Base-by-base conservation (phyloP, 2,329 filamentous ascomycete species). In the Paracorniculantispora psalliotae region DNA sequence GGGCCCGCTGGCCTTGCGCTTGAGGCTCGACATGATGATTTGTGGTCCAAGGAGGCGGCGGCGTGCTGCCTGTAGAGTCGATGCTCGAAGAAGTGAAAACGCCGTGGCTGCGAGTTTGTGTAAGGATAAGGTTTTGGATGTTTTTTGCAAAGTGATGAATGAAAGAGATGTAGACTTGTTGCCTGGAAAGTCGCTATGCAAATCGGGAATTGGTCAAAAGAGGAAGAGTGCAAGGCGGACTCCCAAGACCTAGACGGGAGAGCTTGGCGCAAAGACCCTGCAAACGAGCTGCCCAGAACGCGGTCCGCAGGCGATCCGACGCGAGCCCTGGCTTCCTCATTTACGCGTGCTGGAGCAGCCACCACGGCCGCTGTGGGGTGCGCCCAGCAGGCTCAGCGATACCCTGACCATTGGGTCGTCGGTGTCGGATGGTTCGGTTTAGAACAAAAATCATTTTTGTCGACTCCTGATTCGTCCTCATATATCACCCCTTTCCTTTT, bases 1-100 rank as follows among this genome's bases (percentile, higher is more conserved):
- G 23, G 78, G 68, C 57, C 78, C 75, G 59, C 73, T 77, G 46
- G 82, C 82, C 75, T 90, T 90, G 65, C 89, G 86, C 75, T 91
- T 91, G 63, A 85, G 74, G 12, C 81, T 77, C 50, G 81, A 79
- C 81, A 84, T 84, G 58, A 21, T 43, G 46, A n/a, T n/a, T n/a
- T 43, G 7, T 39, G n/a, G 15, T n/a, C 17, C 23, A n/a, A 28
- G 2, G 35, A 57, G 35, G 55, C 55, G 26, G 47, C 46, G 55
- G n/a, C n/a, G n/a, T n/a, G n/a, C n/a, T 50, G 37, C 47, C 47
- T 25, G 55, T 23, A 28, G 15, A 7, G 46, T 57, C 19, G 55
- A 47, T 12, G 54, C 17, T 30, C 30, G 44, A 28, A 49, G 25
- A 30, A 48, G 54, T 57, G 23, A 19, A 23, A 49, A 41, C 23